Percentiles rank a stretch among this genome's conserved stretches.
phyloP scores from a whole-genome alignment of 495 filamentous ascomycete genomes.

The Astrothelium macrocarpum region DNA sequence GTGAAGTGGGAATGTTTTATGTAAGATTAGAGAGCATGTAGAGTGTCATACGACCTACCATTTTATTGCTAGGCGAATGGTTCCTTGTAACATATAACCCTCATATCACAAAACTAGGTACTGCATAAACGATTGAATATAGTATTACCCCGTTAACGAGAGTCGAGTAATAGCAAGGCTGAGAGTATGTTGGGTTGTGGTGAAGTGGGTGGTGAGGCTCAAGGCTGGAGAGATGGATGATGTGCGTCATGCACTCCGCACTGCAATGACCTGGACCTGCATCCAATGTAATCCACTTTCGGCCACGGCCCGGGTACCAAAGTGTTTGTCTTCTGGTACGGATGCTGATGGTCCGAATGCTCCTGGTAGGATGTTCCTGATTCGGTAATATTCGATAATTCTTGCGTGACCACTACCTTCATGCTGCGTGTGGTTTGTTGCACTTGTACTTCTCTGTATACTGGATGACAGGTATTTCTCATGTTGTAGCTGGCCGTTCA shows the following conservation, averaged over 20 bases:
- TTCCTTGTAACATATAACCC: background rate
- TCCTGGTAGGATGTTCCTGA: no score
- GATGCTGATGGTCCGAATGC: no score
- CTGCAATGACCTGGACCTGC: background rate
- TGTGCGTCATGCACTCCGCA: constrained; percentile 5
- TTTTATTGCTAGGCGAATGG: background rate
- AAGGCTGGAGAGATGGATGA: background rate
- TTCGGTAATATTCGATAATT: no score
- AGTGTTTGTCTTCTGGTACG: background rate
- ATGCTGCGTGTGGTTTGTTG: no score
- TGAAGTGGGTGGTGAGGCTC: background rate
- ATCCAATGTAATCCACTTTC: background rate
- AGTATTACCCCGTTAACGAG: background rate
- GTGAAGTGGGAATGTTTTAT: background rate
- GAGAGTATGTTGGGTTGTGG: background rate
- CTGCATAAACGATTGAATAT: background rate
- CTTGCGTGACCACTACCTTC: no score
- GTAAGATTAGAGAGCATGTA: background rate
- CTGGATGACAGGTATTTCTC: no score
- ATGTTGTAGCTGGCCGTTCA: no score
- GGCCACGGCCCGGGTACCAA: background rate
- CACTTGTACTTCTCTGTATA: no score
- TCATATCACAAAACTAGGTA: background rate
- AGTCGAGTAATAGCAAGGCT: background rate
- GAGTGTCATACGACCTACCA: background rate